Percentiles rank a stretch among this genome's conserved stretches.
Evolutionary conservation across 495 filamentous ascomycete genomes (phyloP).

Genomic region (Chaetomium cochliodes): DNA sequence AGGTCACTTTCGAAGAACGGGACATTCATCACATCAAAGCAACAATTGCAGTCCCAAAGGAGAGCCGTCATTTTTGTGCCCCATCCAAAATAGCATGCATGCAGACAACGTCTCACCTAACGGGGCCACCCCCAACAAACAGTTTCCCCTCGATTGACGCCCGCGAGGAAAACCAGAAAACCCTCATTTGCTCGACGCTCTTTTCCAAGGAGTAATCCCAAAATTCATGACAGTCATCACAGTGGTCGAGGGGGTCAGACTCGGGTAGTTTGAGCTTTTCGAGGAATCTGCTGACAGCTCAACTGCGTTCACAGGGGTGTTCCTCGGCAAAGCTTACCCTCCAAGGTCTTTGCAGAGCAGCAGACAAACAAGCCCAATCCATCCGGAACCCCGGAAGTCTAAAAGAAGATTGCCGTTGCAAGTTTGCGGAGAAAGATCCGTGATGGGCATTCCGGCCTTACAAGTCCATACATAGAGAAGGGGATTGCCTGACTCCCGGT

Average conservation of each 20-base stretch:
- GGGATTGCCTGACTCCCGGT: conserved; percentile 1
- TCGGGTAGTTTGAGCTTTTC: too few relatives aligned
- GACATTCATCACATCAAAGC: not conserved
- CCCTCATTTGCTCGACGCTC: too few relatives aligned
- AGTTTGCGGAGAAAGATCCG: not conserved
- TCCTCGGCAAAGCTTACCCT: not conserved
- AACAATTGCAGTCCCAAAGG: not conserved
- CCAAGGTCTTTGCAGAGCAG: not conserved
- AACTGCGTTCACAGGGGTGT: not conserved
- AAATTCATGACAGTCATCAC: too few relatives aligned
- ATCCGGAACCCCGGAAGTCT: not conserved
- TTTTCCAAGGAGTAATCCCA: not conserved
- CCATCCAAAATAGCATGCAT: not conserved
- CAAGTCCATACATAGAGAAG: not conserved
- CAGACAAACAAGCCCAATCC: not conserved
- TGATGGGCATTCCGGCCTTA: not conserved
- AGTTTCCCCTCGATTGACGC: too few relatives aligned
- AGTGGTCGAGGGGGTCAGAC: too few relatives aligned
- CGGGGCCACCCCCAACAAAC: too few relatives aligned
- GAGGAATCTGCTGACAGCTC: too few relatives aligned
- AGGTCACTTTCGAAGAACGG: not conserved
- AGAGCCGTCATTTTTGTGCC: not conserved
- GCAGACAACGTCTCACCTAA: not conserved
- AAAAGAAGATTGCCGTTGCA: not conserved
- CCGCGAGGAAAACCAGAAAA: too few relatives aligned